Base-by-base conservation (phyloP, 257 asterid species). In the Nicotiana benthamiana region DNA sequence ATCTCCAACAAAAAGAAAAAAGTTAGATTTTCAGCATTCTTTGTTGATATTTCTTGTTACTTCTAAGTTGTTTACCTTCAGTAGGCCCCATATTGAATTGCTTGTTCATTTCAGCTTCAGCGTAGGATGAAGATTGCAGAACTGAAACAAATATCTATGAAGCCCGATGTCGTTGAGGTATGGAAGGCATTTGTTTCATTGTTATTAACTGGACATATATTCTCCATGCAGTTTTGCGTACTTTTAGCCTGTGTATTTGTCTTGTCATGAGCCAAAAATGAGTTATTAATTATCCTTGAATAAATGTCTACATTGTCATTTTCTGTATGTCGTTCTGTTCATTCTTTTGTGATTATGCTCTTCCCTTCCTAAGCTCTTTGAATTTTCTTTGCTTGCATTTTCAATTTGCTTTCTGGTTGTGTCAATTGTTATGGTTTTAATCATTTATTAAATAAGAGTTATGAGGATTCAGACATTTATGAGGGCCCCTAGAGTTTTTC, bases 111-210 rank as follows among this genome's bases (percentile, higher is more conserved):
- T 85, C 86, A 95, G 99, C 93, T 92, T 81, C 97, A 93, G 75
- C 94, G 98, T 27, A 87, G 99, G 81, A 95, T 95, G 99, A 95
- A 95, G 86, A 95, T 95, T 80, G 97, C 97, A 46, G 99, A 95
- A 77, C 81, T 95, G 83, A 95, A 95, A 80, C 98, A 95, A 85
- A 85, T 95, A 53, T 88, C 83, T 82, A 77, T 93, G 67, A 93
- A 90, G 83, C 98, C 99, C 81, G 99, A 95, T 89, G 98, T 95
- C 66, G 99, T 95, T 80, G 99, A 95, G 98, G 99, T 95, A 90
- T 53, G 60, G 9, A 22, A 16, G 53, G 52, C 59, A 5, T 57
- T 53, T 26, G 43, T 48, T 74, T 48, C 24, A 48, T 74, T 74
- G 62, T 48, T 48, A 22, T 74, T 48, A 24, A 24, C 79, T 60